Evolutionary conservation across 495 filamentous ascomycete species (phyloP), one percentile per base, ranked within the genome.

Genomic region (Aspergillus indologenus): DNA sequence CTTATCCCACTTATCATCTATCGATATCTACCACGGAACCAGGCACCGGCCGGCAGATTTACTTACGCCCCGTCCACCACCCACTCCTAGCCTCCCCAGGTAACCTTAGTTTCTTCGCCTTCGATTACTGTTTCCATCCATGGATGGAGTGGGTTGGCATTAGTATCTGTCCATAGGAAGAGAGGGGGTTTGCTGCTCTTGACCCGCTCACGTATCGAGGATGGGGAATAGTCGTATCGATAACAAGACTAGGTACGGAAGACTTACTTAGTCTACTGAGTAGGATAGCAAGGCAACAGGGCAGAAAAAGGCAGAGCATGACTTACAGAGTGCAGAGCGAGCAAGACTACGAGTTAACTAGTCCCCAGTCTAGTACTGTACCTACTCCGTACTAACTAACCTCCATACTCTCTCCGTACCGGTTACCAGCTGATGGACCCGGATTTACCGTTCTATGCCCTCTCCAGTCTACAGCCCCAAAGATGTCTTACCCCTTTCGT

Each of bases 401-500:
- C 17, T 48, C 12, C 34, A 40, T 40, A 40, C 34, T 40, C 34
- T 40, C 6, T 40, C 6, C 34, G 51, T 60, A 53, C 48, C 48
- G 53, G 59, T 54, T 44, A 56, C 45, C 18, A n/a, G n/a, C n/a
- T n/a, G n/a, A n/a, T n/a, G 45, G 48, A 43, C 34, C 45, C 55
- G 49, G 21, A 19, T 47, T 45, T 59, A 59, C 54, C 29, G 20
- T 60, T 2, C 6, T 40, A 40, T 40, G 34, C 34, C 34, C 34
- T 40, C 34, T 9, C 7, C 34, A 40, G 34, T 40, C 34, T 40
- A 61, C 58, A 55, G 58, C 62, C 59, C 57, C 60, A 54, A 58
- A 45, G 34, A 53, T 62, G 63, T 65, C 63, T 62, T 65, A 62
- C 63, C 63, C 63, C 52, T 60, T 56, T 47, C 24, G 57, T 46